Conservation (phyloP, 768 basidiomycete species). For the Auriscalpium microsporum region DNA sequence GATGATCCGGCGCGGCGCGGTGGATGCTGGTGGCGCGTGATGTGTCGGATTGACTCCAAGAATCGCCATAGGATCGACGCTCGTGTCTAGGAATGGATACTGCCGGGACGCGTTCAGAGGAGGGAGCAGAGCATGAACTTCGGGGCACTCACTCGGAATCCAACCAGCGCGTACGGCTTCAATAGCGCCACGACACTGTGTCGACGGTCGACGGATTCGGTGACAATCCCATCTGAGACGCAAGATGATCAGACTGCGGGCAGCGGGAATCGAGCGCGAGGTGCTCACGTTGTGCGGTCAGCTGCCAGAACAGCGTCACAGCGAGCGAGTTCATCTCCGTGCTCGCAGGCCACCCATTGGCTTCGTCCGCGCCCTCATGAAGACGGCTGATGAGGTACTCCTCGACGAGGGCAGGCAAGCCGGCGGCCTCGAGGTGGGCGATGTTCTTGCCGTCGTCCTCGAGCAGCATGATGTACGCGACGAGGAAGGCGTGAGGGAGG, state of each 20-base stretch:
- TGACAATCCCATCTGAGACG: constrained; percentile 5
- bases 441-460: constrained; percentile 12
- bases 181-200: constrained; percentile 4
- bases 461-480: constrained; percentile 12
- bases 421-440: constrained; percentile 1
- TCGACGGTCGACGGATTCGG: constrained; percentile 9
- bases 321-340: constrained; percentile 9
- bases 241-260: background rate
- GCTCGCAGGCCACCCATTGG: constrained; percentile 8
- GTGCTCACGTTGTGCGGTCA: constrained; percentile 6
- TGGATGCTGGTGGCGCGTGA: background rate
- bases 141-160: constrained; percentile 10
- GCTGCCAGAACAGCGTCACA: constrained; percentile 15
- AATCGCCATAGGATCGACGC: constrained; percentile 5
- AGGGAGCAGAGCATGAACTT: background rate
- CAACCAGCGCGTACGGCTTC: constrained; percentile 5
- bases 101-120: background rate
- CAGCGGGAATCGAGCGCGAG: background rate
- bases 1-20: background rate
- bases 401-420: constrained; percentile 5
- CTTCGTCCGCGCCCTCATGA: constrained; percentile 1
- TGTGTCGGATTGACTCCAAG: background rate
- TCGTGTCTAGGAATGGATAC: constrained; percentile 11
- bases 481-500: constrained; percentile 2
- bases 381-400: constrained; percentile 4